Base-by-base conservation (phyloP, 2,329 filamentous ascomycete species). In the Didymella keratinophila region DNA sequence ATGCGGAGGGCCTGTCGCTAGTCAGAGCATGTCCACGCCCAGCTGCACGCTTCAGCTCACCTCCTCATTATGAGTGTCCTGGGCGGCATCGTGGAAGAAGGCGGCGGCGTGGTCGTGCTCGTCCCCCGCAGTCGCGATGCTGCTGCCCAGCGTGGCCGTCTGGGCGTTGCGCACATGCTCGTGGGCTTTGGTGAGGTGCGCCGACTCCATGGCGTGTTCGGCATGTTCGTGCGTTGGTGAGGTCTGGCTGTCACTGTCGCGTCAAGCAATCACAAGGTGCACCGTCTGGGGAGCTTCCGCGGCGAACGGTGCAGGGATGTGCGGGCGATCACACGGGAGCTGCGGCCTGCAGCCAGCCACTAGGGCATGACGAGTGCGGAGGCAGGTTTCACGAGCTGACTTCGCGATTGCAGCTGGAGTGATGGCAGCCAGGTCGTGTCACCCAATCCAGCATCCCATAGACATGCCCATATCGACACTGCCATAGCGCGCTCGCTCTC, bases 21-120 rank as follows among this genome's bases (percentile, higher is more conserved):
- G 21, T 42, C n/a, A 42, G 39, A 10, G n/a, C 39, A 12, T 4
- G 7, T 14, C 11, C 39, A 42, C 3, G 20, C 16, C 10, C 8
- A 23, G 39, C 23, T 8, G 11, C 10, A 41, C 45, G n/a, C 18
- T n/a, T 7, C n/a, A 12, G 20, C 56, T 52, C 70, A 86, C 85
- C 77, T 87, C 85, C 4, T 74, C 75, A 71, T 89, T 86, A n/a
- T 78, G 77, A 8, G 92, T 96, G 46, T 80, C 84, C 61, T 87
- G 85, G n/a, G 91, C 88, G 28, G 93, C 93, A 60, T 89, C 89
- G 60, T 92, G 89, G 76, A 97, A 98, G 75, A 97, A 92, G 63
- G 88, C 89, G 2, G 95, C 94, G 36, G 95, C 95, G 56, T 91
- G 83, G 52, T 93, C 88, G 78, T 98, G 94, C 76, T 97, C 91